Conservation (phyloP, 441 rosid species). For the Brassica hybrid region DNA sequence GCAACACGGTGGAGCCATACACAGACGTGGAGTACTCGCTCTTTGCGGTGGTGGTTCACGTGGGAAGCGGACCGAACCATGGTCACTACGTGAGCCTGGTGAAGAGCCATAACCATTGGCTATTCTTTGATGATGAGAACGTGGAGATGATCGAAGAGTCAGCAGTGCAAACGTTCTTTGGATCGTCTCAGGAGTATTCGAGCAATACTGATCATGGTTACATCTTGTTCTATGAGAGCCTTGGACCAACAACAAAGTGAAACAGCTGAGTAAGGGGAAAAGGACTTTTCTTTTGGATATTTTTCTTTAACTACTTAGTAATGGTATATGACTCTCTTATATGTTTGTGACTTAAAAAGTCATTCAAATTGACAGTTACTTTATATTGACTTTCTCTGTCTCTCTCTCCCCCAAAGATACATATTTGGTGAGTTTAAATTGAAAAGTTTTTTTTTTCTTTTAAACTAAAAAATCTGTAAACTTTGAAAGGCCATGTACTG, state of each 20-base stretch:
- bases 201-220: slow-evolving; percentile 95
- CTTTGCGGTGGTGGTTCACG: slow-evolving; percentile 93
- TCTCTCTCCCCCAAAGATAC: slow-evolving; percentile 20
- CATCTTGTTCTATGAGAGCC: slow-evolving; percentile 89
- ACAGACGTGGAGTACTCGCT: slow-evolving; percentile 85
- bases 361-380: slow-evolving; percentile 32
- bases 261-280: slow-evolving; percentile 4
- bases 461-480: slow-evolving; percentile 33
- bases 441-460: slow-evolving; percentile 1
- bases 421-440: slow-evolving; percentile 38
- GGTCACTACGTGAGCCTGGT: slow-evolving; percentile 95
- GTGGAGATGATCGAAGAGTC: slow-evolving; percentile 97
- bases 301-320: slow-evolving; percentile 26
- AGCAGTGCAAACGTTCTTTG: slow-evolving; percentile 93
- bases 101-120: slow-evolving; percentile 96
- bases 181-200: slow-evolving; percentile 90
- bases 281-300: background rate
- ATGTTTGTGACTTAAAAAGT: slow-evolving; percentile 31
- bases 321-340: slow-evolving; percentile 19
- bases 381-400: background rate
- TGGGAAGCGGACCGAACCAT: slow-evolving; percentile 94
- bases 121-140: slow-evolving; percentile 88
- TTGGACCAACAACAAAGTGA: slow-evolving; percentile 44
- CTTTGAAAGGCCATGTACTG: slow-evolving; percentile 37
- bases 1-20: slow-evolving; percentile 80